Evolutionary conservation across 1,284 basidiomycete genomes (phyloP).

Genomic region (Cutaneotrichosporon cutaneum): DNA sequence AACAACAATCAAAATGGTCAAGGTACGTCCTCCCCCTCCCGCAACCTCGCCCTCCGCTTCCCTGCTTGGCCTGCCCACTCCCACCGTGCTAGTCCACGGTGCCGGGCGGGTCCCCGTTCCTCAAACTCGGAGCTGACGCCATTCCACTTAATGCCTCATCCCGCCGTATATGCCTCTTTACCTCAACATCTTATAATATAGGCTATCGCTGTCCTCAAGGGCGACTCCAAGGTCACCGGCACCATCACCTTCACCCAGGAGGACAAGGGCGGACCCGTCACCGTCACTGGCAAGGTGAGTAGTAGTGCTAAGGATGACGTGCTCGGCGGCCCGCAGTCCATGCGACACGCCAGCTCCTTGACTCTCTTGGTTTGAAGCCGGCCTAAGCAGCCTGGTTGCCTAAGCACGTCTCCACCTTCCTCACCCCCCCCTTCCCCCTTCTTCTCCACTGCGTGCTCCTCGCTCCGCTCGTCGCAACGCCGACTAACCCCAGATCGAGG

Average conservation of each 20-base stretch:
- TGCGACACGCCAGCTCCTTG: not conserved
- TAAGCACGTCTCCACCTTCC: not conserved
- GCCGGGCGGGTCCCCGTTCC: not conserved
- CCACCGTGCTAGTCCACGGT: slow-evolving; percentile 1
- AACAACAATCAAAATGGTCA: slow-evolving; percentile 11
- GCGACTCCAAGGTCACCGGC: slow-evolving; percentile 62
- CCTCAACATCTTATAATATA: slow-evolving; percentile 4
- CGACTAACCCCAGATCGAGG: slow-evolving; percentile 54
- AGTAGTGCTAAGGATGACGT: not conserved
- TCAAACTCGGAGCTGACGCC: not conserved
- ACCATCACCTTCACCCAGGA: slow-evolving; percentile 66
- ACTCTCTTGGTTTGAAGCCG: not conserved
- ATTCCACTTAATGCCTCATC: slow-evolving; percentile 5
- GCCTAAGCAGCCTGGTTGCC: not conserved
- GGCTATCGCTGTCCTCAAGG: slow-evolving; percentile 68
- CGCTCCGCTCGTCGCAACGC: not conserved
- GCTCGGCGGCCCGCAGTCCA: not conserved
- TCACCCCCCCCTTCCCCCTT: not conserved
- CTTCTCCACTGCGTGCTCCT: not conserved
- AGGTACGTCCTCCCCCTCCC: slow-evolving; percentile 4
- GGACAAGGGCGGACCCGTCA: slow-evolving; percentile 59
- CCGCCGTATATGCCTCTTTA: slow-evolving; percentile 7
- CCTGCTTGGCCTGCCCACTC: not conserved
- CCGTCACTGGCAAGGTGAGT: slow-evolving; percentile 59
- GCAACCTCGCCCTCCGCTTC: slow-evolving; percentile 1